Evolutionary conservation across 768 basidiomycete genomes (phyloP), one percentile per base, ranked within the genome.

Genomic region (Suillus variegatus): DNA sequence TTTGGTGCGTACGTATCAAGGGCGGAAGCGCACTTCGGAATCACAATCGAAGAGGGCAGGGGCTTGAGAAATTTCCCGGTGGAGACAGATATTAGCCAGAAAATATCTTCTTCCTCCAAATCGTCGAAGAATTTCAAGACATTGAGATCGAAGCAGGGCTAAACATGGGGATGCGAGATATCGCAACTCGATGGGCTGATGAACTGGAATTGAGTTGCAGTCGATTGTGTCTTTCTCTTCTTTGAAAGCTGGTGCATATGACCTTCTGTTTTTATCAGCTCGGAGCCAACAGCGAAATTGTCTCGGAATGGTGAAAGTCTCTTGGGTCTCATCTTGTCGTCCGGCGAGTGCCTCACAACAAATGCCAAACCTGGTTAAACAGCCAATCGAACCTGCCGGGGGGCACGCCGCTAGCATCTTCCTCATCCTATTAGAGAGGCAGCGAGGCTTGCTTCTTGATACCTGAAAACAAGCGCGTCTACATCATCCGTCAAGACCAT

Each of bases 381-480:
- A n/a, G 51, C 36, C 18, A 13, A 20, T 63, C 52, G 38, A 63
- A 63, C 47, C 47, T 13, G 22, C 6, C 6, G 0, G 20, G 40
- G 32, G 38, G 36, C 9, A 25, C 14, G 22, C 40, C 63, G 20
- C 36, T 4, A 40, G 16, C 12, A 18, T 28, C 20, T 13, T 38
- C 63, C 14, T 25, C 51, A 32, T 58, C 28, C 32, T 56, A 38
- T 57, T 57, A 8, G 14, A 40, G 63, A 65, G 6, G 41, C 40
- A 35, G 13, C 13, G 18, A 58, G 22, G 67, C 79, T 65, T 62
- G 82, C 83, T 80, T 82, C 64, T 79, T 66, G 43, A 85, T 75
- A 12, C 85, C 85, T 84, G 64, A 85, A 86, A 1, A 85, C 61
- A 6, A 86, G 68, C 0, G 81, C 76, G 69, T 85, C 84, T 4